Evolutionary conservation across 2,329 filamentous ascomycete species (phyloP).

Genomic region (Aspergillus jensenii): DNA sequence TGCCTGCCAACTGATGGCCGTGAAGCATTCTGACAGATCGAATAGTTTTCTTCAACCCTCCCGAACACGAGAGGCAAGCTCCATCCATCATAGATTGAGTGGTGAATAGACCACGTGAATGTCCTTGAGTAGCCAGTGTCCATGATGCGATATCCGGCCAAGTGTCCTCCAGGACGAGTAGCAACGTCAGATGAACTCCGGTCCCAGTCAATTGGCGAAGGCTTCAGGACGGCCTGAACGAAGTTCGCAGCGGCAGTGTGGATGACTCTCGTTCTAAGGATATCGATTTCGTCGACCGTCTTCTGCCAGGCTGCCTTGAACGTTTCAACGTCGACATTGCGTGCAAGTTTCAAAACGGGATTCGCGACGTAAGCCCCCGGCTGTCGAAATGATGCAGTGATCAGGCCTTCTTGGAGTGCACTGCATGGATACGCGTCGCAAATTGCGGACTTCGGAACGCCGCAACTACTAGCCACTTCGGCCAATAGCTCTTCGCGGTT

Average conservation of each 20-base stretch:
- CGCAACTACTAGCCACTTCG: conserved; percentile 32
- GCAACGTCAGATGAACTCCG: conserved; percentile 29
- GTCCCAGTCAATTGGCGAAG: not conserved
- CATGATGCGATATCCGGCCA: conserved; percentile 35
- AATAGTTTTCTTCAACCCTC: conserved; percentile 39
- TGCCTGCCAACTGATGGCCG: not conserved
- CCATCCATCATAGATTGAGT: conserved; percentile 55
- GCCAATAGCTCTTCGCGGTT: conserved; percentile 21
- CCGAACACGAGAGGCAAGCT: conserved; percentile 39
- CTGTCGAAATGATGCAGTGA: conserved; percentile 49
- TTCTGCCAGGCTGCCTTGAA: conserved; percentile 51
- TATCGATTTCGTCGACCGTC: conserved; percentile 45
- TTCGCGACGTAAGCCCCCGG: conserved; percentile 51
- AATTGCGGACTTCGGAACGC: conserved; percentile 28
- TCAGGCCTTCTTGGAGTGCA: conserved; percentile 45
- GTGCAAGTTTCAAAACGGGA: conserved; percentile 42
- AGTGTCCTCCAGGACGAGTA: conserved; percentile 36
- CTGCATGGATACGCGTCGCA: conserved; percentile 46
- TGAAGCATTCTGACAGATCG: not conserved
- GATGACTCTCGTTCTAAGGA: conserved; percentile 50
- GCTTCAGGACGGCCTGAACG: conserved; percentile 41
- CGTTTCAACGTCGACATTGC: conserved; percentile 38
- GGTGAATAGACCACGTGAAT: conserved; percentile 39
- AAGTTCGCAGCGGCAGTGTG: conserved; percentile 39
- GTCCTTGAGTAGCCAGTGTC: conserved; percentile 46